A percentile compares a stretch with the other conserved stretches of the same genome.
Conservation (phyloP, 352 stramenopile species). For the Phytophthora constricta region DNA sequence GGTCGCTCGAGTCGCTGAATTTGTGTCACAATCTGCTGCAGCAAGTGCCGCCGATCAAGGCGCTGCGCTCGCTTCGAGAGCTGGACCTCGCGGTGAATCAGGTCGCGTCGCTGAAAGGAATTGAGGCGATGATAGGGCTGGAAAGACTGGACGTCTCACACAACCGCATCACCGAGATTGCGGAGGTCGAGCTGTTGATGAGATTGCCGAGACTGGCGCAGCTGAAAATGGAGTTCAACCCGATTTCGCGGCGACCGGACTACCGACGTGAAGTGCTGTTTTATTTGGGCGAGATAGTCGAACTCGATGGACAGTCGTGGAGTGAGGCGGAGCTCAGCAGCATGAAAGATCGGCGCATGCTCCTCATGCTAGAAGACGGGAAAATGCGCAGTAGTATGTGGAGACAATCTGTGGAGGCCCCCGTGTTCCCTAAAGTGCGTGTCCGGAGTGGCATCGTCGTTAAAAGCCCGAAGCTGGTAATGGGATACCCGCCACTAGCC, state of each 20-base stretch:
- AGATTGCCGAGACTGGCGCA: slow-evolving; percentile 45
- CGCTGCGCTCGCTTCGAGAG: slow-evolving; percentile 44
- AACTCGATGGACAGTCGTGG: slow-evolving; percentile 73
- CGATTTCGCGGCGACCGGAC: slow-evolving; percentile 69
- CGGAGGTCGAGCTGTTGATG: slow-evolving; percentile 60
- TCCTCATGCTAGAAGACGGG: slow-evolving; percentile 30
- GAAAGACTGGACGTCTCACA: slow-evolving; percentile 76
- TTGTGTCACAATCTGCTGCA: slow-evolving; percentile 77
- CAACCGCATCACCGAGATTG: slow-evolving; percentile 65
- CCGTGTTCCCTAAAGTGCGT: slow-evolving; percentile 32
- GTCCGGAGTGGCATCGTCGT: slow-evolving; percentile 21
- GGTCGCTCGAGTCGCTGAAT: slow-evolving; percentile 55
- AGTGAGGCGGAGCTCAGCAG: slow-evolving; percentile 64
- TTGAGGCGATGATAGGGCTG: slow-evolving; percentile 51
- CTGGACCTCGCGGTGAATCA: slow-evolving; percentile 78
- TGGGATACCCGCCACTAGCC: slow-evolving; percentile 50
- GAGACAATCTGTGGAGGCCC: slow-evolving; percentile 26
- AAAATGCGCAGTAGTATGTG: slow-evolving; percentile 20
- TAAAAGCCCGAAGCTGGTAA: slow-evolving; percentile 45
- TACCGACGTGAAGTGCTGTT: slow-evolving; percentile 86
- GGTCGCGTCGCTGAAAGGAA: slow-evolving; percentile 58
- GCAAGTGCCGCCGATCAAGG: slow-evolving; percentile 49
- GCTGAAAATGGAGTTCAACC: slow-evolving; percentile 79
- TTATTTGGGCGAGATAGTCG: slow-evolving; percentile 68
- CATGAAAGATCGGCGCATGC: slow-evolving; percentile 71